Conservation (phyloP, 345 rosid species). For the Hibiscus syriacus region DNA sequence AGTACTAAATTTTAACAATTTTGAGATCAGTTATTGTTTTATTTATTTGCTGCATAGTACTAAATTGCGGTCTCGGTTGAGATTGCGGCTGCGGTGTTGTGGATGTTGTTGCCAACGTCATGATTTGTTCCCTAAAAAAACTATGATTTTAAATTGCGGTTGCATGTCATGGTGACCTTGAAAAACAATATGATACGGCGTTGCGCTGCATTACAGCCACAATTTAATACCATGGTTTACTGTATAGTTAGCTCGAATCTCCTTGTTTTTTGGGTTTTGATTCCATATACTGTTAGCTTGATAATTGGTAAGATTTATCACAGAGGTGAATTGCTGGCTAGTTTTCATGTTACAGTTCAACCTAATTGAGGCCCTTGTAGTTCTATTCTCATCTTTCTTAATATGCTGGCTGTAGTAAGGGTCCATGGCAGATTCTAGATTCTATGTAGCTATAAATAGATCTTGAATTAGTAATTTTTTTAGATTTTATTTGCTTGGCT, state of each 20-base stretch:
- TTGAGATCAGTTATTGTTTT: not conserved
- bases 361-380: not conserved
- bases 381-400: not conserved
- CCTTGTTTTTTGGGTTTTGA: not conserved
- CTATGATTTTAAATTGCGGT: too few species aligned
- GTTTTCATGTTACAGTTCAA: not conserved
- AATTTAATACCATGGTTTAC: too few species aligned
- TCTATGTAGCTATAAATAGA: not conserved
- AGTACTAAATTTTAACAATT: not conserved
- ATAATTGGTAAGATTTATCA: not conserved
- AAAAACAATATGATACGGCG: too few species aligned
- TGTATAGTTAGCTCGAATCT: not conserved
- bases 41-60: not conserved
- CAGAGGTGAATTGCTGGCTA: not conserved
- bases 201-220: too few species aligned
- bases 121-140: too few species aligned
- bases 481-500: not conserved
- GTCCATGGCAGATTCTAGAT: not conserved
- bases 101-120: too few species aligned
- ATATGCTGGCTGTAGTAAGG: not conserved
- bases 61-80: too few species aligned
- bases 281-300: not conserved
- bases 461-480: not conserved
- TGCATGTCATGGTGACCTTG: too few species aligned
- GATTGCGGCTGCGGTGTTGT: too few species aligned